Evolutionary conservation across 2,329 filamentous ascomycete genomes (phyloP).

Genomic region (Thelonectria discophora): DNA sequence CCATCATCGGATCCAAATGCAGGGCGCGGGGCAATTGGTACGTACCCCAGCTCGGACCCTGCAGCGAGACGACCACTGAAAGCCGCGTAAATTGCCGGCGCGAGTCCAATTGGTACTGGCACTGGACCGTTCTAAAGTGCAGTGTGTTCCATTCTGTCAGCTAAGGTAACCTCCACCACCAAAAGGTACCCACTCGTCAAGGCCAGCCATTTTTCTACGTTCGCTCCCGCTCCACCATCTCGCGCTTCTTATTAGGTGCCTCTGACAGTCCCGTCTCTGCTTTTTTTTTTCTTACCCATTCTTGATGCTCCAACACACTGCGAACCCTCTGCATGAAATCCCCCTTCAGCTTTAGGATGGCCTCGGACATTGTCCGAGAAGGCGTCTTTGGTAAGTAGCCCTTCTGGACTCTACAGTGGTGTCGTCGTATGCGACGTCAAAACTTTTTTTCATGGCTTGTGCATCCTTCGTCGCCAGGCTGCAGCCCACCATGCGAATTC

Average conservation of each 20-base stretch:
- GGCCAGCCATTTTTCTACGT: neutral
- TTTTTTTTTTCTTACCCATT: constrained; percentile 23
- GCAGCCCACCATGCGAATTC: neutral
- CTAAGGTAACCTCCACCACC: no score
- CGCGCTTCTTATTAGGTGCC: constrained; percentile 11
- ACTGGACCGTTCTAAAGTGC: no score
- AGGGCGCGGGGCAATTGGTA: neutral
- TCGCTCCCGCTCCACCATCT: constrained; percentile 22
- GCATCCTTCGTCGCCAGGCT: constrained; percentile 1
- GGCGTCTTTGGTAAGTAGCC: constrained; percentile 65
- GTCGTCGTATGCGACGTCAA: neutral
- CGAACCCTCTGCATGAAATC: constrained; percentile 45
- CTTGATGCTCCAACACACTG: constrained; percentile 12
- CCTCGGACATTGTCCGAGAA: constrained; percentile 61
- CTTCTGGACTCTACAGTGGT: neutral
- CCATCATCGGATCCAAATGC: no score
- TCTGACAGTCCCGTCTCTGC: neutral
- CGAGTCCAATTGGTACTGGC: no score
- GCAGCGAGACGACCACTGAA: neutral
- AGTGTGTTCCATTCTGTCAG: no score
- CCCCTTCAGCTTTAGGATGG: constrained; percentile 57
- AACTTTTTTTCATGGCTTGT: neutral
- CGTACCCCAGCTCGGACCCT: no score
- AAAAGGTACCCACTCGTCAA: no score
- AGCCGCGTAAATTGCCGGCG: neutral